Conservation (phyloP, 2,329 filamentous ascomycete species). For the Drechslerella dactyloides region DNA sequence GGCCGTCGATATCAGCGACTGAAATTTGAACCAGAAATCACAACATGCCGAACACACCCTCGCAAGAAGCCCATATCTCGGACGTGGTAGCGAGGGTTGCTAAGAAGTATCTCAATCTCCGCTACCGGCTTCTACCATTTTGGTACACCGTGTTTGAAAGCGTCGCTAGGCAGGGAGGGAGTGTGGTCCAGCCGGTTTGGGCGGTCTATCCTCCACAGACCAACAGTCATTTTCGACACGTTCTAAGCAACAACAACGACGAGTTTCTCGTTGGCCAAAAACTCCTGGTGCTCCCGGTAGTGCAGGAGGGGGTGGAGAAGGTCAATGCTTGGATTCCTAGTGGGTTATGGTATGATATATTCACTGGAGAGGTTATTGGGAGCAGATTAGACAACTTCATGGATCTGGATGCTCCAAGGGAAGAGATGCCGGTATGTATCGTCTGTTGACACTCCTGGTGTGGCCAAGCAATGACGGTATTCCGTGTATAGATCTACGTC, state of each 20-base stretch:
- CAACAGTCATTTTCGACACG: slow-evolving; percentile 6
- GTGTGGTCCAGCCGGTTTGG: slow-evolving; percentile 47
- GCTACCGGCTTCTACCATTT: slow-evolving; percentile 44
- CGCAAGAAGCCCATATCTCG: slow-evolving; percentile 36
- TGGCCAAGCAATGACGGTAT: not conserved
- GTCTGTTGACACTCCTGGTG: not conserved
- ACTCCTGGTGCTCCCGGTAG: slow-evolving; percentile 33
- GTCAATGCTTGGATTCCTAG: slow-evolving; percentile 42
- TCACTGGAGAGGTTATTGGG: slow-evolving; percentile 14
- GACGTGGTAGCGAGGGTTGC: slow-evolving; percentile 19
- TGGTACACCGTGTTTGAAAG: slow-evolving; percentile 45
- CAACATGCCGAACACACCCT: slow-evolving; percentile 45
- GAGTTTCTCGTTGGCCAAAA: slow-evolving; percentile 25
- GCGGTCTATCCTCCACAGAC: slow-evolving; percentile 22
- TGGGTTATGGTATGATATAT: slow-evolving; percentile 38
- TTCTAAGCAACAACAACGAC: slow-evolving; percentile 30
- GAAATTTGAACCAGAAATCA: slow-evolving; percentile 25
- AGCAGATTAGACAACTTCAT: slow-evolving; percentile 13
- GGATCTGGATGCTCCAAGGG: slow-evolving; percentile 19
- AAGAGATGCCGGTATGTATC: slow-evolving; percentile 37
- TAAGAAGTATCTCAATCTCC: slow-evolving; percentile 30
- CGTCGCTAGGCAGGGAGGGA: slow-evolving; percentile 10
- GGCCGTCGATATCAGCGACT: not conserved
- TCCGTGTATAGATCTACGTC: slow-evolving; percentile 12
- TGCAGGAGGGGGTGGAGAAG: slow-evolving; percentile 3